Conservation (phyloP, 371 early-diverging fungal genomes). For the Mucor velutinosus region DNA sequence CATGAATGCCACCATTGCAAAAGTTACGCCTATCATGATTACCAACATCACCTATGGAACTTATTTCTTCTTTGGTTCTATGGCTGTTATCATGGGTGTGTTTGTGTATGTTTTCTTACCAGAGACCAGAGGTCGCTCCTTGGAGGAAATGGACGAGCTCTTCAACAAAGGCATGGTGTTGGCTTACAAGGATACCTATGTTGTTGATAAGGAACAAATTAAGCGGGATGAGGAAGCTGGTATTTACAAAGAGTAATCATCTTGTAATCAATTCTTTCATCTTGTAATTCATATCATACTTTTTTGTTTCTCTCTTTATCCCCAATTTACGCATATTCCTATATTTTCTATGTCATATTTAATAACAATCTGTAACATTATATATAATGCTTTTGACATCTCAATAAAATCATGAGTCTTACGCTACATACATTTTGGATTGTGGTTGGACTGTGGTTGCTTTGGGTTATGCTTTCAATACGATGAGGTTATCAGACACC, state of each 20-base stretch:
- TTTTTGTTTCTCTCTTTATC: not conserved
- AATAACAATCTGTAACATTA: not conserved
- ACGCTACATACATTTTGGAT: not conserved
- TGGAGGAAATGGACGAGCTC: conserved; percentile 62
- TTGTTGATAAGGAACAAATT: conserved; percentile 16
- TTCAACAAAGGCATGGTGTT: conserved; percentile 16
- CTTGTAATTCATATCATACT: too few species aligned
- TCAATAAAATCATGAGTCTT: not conserved
- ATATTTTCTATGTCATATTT: not conserved
- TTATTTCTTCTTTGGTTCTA: conserved; percentile 58
- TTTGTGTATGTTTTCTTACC: conserved; percentile 55
- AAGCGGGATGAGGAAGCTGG: conserved; percentile 24
- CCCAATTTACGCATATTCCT: not conserved
- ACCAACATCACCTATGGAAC: conserved; percentile 48
- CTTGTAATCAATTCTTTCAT: not conserved
- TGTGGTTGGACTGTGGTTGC: too few species aligned
- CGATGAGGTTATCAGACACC: too few species aligned
- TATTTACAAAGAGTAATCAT: conserved; percentile 24
- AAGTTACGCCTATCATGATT: conserved; percentile 52
- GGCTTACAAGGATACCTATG: conserved; percentile 23
- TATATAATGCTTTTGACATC: not conserved
- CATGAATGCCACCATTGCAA: conserved; percentile 53
- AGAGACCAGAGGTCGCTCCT: conserved; percentile 64
- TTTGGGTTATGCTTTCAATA: too few species aligned
- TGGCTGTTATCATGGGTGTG: conserved; percentile 46